Evolutionary conservation across 768 basidiomycete genomes (phyloP), one percentile per base, ranked within the genome.

Genomic region (Tephrocybe sp.): DNA sequence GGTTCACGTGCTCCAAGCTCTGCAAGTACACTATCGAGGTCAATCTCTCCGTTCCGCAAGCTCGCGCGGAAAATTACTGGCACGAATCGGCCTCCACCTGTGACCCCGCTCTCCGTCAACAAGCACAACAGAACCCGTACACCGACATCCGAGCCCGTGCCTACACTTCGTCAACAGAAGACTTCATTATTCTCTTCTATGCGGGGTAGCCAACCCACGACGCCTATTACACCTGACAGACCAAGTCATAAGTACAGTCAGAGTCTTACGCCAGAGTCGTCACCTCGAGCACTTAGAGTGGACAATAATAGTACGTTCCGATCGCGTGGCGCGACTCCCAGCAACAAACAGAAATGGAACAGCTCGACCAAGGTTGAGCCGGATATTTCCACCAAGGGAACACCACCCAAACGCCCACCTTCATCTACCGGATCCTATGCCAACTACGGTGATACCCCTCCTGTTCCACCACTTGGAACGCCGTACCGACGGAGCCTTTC

Each of bases 41-140:
- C 89, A 0, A 88, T 91, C 51, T 92, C 90, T 6, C 91, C 90
- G 0, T 79, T 93, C 54, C 79, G 86, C 41, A 90, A 84, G 65
- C 74, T 93, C 61, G 90, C 90, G 1, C 78, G 81, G 50, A 91
- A 72, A 66, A 68, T 93, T 25, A 83, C 84, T 28, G 80, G 81
- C 33, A 65, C 65, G 4, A 65, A 61, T 40, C 67, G 69, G 36
- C 49, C 61, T 66, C 72, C 64, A 69, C 65, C 48, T 66, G 66
- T 76, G 26, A 80, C 78, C 14, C 77, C 80, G 23, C 65, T 82
- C 45, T 65, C 75, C 33, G 72, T 76, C 66, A 66, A 74, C 58
- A 80, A 80, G 65, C 62, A 58, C 28, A 72, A 65, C 50, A 38
- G 58, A 54, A 58, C 51, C 34, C 78, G 75, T 36, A 60, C 65